phyloP scores from a whole-genome alignment of 176 grass and related monocot species.

The Musa schizocarpa region DNA sequence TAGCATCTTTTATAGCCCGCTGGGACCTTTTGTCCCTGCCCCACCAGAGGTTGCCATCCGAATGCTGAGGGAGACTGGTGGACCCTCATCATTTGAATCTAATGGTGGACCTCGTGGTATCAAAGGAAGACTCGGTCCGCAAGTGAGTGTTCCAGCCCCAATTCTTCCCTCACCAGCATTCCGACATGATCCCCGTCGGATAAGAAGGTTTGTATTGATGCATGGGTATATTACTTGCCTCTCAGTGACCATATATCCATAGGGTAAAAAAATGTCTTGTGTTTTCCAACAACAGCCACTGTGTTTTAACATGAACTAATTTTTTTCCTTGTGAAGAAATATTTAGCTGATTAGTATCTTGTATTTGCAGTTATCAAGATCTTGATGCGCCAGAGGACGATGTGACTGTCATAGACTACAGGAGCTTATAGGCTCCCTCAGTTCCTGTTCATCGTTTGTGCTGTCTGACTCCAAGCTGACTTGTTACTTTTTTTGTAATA shows the following conservation, averaged over 20 bases:
- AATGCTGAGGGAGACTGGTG: conserved; percentile 85
- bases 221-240: neutral
- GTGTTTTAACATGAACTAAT: too few relatives aligned
- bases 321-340: too few relatives aligned
- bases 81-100: conserved; percentile 41
- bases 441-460: neutral
- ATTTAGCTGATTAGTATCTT: neutral
- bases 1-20: conserved; percentile 38
- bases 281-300: too few relatives aligned
- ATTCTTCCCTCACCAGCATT: conserved; percentile 70
- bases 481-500: neutral
- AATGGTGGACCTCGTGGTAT: conserved; percentile 44
- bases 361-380: conserved; percentile 13
- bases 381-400: conserved; percentile 19
- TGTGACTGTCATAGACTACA: conserved; percentile 13
- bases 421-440: conserved; percentile 7
- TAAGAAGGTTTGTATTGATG: conserved; percentile 54
- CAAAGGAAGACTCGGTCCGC: conserved; percentile 45
- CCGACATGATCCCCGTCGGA: conserved; percentile 77
- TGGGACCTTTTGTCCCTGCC: conserved; percentile 96
- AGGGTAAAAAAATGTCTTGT: neutral
- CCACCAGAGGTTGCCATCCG: conserved; percentile 97
- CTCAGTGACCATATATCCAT: too few relatives aligned
- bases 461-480: neutral
- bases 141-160: conserved; percentile 41